phyloP scores from a whole-genome alignment of 1,284 basidiomycete genomes.

The Ceratobasidium sp. region DNA sequence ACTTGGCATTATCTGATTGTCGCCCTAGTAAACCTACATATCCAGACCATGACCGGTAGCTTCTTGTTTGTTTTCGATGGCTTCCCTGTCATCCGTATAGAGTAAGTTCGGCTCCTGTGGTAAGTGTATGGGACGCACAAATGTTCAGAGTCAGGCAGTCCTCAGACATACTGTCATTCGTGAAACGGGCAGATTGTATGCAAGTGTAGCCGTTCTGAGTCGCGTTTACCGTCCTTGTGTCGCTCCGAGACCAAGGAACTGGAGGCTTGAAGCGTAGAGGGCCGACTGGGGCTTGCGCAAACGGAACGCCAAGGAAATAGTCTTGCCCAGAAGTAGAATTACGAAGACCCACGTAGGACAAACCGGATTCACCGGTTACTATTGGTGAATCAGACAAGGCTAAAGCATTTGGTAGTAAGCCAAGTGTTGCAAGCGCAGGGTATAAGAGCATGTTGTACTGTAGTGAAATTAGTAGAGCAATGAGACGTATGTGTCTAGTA shows the following conservation, averaged over 20 bases:
- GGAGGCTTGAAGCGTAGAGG: constrained; percentile 38
- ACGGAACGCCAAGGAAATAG: constrained; percentile 48
- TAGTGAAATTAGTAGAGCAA: too few species aligned
- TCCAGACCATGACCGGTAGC: constrained; percentile 46
- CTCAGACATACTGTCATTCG: constrained; percentile 26
- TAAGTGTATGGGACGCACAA: constrained; percentile 8
- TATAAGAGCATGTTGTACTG: too few species aligned
- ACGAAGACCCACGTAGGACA: constrained; percentile 36
- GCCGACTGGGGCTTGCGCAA: constrained; percentile 44
- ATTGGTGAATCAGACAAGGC: background rate
- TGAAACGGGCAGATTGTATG: background rate
- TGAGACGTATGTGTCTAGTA: too few species aligned
- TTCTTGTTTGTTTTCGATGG: constrained; percentile 29
- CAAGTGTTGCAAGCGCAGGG: background rate
- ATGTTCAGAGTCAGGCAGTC: constrained; percentile 46
- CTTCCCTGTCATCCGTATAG: constrained; percentile 10
- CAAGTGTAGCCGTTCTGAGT: constrained; percentile 18
- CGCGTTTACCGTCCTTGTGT: constrained; percentile 1
- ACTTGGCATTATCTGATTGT: background rate
- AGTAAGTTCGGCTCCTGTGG: background rate
- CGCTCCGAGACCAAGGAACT: constrained; percentile 9
- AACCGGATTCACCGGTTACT: constrained; percentile 8
- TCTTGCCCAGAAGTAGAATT: constrained; percentile 40
- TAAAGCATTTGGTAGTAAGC: background rate
- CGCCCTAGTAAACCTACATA: constrained; percentile 16